Evolutionary conservation across 1,284 basidiomycete species (phyloP).

Genomic region (Fomes fomentarius): DNA sequence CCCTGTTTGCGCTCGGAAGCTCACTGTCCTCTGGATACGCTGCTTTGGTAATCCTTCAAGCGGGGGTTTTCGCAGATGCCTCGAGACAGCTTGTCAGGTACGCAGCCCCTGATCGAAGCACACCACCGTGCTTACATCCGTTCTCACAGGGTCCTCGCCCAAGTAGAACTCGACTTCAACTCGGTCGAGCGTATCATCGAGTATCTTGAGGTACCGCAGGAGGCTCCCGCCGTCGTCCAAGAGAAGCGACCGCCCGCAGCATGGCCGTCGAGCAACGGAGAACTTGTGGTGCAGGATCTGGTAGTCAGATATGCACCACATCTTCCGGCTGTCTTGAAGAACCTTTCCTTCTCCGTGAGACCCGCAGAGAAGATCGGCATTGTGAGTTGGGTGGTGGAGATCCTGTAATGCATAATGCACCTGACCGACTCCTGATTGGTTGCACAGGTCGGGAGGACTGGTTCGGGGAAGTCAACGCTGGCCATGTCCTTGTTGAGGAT

Average conservation of each 20-base stretch:
- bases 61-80: slow-evolving; percentile 70
- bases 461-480: slow-evolving; percentile 75
- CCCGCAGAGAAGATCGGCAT: slow-evolving; percentile 81
- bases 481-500: slow-evolving; percentile 81
- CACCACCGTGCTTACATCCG: neutral
- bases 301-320: slow-evolving; percentile 76
- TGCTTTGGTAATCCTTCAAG: slow-evolving; percentile 81
- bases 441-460: slow-evolving; percentile 68
- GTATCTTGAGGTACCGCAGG: slow-evolving; percentile 79
- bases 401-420: too few species aligned
- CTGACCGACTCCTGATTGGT: too few species aligned
- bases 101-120: too few species aligned
- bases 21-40: slow-evolving; percentile 72
- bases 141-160: slow-evolving; percentile 55
- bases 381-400: slow-evolving; percentile 34
- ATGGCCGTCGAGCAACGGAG: slow-evolving; percentile 72
- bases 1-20: slow-evolving; percentile 70
- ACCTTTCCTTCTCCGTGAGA: slow-evolving; percentile 69
- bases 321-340: slow-evolving; percentile 72
- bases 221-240: slow-evolving; percentile 70
- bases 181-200: slow-evolving; percentile 85
- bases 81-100: slow-evolving; percentile 68
- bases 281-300: slow-evolving; percentile 62
- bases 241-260: slow-evolving; percentile 68
- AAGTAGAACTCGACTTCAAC: slow-evolving; percentile 76